These are phyloP conservation scores for Stromatinia cepivora DNA, from an alignment of 2,329 filamentous ascomycete genomes.

Conservation along the genomic window DNA sequence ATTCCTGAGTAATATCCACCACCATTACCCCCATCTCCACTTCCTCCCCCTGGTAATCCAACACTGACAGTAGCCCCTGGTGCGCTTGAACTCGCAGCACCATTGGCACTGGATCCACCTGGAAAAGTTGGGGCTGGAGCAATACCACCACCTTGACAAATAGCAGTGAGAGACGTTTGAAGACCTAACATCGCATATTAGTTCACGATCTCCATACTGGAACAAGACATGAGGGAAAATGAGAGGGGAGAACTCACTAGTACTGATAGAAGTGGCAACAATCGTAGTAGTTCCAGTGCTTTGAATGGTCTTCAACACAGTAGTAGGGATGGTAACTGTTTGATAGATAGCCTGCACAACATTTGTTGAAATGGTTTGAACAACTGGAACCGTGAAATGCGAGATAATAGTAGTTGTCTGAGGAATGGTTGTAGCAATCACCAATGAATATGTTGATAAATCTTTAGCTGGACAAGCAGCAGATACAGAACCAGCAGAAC, in stretches of 20 bases:
- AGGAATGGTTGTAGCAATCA: not conserved
- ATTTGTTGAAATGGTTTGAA: constrained; percentile 9
- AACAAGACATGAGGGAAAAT: too few species aligned
- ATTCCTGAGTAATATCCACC: constrained; percentile 8
- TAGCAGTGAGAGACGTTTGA: constrained; percentile 3
- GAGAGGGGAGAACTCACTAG: not conserved
- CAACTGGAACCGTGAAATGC: not conserved
- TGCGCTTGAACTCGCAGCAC: constrained; percentile 5
- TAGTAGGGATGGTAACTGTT: constrained; percentile 9
- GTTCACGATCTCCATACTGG: not conserved
- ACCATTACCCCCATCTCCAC: not conserved
- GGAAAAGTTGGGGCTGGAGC: not conserved
- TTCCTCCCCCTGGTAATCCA: not conserved
- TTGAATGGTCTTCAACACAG: constrained; percentile 14
- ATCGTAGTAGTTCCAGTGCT: constrained; percentile 7
- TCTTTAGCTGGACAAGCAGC: not conserved
- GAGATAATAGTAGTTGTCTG: not conserved
- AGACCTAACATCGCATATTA: not conserved
- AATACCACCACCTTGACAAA: not conserved
- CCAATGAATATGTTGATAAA: constrained; percentile 7
- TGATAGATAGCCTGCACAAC: constrained; percentile 6
- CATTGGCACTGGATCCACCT: constrained; percentile 10
- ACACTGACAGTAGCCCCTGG: constrained; percentile 9
- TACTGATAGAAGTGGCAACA: not conserved
- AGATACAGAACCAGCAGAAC: not conserved